Evolutionary conservation across 495 filamentous ascomycete species (phyloP).

Genomic region (Chaetomidium leptoderma): DNA sequence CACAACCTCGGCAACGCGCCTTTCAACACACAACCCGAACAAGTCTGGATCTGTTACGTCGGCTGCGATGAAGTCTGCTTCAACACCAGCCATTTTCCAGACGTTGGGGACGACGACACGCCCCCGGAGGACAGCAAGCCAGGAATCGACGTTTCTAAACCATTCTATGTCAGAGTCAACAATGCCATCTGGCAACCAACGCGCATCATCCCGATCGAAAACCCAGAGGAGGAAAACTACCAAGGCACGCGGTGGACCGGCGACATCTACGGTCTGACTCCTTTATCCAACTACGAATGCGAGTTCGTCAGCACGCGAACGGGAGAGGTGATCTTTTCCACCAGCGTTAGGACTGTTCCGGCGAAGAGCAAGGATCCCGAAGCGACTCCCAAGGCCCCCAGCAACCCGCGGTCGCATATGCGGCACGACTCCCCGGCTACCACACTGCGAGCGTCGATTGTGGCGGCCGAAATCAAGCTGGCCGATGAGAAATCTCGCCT

Average conservation of each 20-base stretch:
- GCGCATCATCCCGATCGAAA: constrained; percentile 57
- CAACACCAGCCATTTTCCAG: constrained; percentile 63
- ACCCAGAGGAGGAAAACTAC: constrained; percentile 47
- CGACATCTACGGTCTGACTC: constrained; percentile 84
- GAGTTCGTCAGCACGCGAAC: constrained; percentile 76
- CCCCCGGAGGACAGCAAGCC: constrained; percentile 25
- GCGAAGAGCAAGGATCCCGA: constrained; percentile 62
- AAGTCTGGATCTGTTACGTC: constrained; percentile 84
- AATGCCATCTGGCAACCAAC: constrained; percentile 84
- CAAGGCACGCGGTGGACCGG: constrained; percentile 61
- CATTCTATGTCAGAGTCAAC: constrained; percentile 86
- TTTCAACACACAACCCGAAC: constrained; percentile 63
- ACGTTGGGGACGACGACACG: constrained; percentile 20
- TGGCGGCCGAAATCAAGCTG: constrained; percentile 70
- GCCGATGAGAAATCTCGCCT: constrained; percentile 70
- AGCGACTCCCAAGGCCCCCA: constrained; percentile 40
- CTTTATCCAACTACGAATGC: constrained; percentile 77
- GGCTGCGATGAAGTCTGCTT: constrained; percentile 79
- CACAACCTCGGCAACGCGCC: constrained; percentile 76
- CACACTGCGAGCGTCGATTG: constrained; percentile 82
- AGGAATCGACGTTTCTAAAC: constrained; percentile 60
- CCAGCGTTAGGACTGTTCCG: constrained; percentile 73
- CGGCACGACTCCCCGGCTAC: constrained; percentile 84
- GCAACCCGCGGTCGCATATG: constrained; percentile 52
- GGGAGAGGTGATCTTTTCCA: constrained; percentile 67